Base-by-base conservation (phyloP, 1,284 basidiomycete genomes). In the Microbotryomycetes sp. region DNA sequence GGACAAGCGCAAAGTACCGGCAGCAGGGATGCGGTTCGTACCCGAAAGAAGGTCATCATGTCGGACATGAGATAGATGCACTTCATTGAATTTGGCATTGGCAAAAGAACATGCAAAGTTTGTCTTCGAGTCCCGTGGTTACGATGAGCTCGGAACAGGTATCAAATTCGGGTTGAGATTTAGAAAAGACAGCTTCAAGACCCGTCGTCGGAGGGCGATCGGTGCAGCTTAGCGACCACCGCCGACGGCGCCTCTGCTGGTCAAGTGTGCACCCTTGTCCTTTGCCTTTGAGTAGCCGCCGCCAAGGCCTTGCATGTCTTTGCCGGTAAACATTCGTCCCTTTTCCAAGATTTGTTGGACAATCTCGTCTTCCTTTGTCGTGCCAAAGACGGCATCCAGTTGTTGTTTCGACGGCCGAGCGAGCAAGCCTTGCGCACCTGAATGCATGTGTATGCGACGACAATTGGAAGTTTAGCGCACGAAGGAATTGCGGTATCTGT, bases 391-490 rank as follows among this genome's bases (percentile, higher is more conserved):
- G 26, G 66, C 68, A 47, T 76, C 73, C 54, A 77, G 70, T 48
- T 73, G 67, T 62, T 76, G 76, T 67, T 76, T 76, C 24, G 69
- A 71, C n/a, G 75, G 68, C 16, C 73, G 66, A 47, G 70, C 70
- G 57, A 76, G 66, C 61, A 76, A 67, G n/a, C 76, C 76, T 64
- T 77, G 76, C 18, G 72, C 67, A 28, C 68, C 60, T 61, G 52
- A 5, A n/a, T n/a, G n/a, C n/a, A n/a, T n/a, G n/a, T 2, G 35
- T 15, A 18, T 16, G 27, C 24, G 31, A 16, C 2, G 13, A 41
- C 11, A 18, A 18, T 41, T 41, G 18, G 11, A 41, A 9, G 18
- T 41, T 41, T 11, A 9, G 11, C 9, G 35, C 11, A 11, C 18
- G 18, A 11, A 41, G 35, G 35, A 41, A 41, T 9, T n/a, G n/a